A percentile compares a stretch with the other conserved stretches of the same genome.
phyloP scores from a whole-genome alignment of 2,329 filamentous ascomycete species.

The Knufia fluminis region DNA sequence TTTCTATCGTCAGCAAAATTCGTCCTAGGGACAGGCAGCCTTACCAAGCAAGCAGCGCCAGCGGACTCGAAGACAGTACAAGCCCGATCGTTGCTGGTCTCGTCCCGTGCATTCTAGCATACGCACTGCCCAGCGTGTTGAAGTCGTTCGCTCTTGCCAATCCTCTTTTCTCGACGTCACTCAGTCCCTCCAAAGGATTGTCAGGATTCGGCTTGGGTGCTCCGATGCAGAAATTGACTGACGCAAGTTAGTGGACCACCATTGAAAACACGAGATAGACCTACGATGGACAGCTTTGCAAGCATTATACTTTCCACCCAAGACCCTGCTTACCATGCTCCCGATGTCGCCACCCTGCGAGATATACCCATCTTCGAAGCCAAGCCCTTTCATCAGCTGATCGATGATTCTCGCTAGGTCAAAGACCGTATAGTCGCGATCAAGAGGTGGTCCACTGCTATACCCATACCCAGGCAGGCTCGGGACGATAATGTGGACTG shows the following conservation, averaged over 20 bases:
- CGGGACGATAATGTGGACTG: constrained; percentile 50
- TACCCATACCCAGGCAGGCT: constrained; percentile 48
- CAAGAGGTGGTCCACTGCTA: constrained; percentile 39
- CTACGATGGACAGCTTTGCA: constrained; percentile 34
- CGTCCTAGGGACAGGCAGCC: constrained; percentile 9
- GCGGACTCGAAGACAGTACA: constrained; percentile 43
- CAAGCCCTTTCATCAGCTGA: constrained; percentile 44
- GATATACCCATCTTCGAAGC: constrained; percentile 44
- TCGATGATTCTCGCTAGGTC: constrained; percentile 40
- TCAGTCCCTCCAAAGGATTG: constrained; percentile 1
- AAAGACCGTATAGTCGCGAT: constrained; percentile 34
- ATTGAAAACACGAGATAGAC: background rate
- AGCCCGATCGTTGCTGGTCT: constrained; percentile 49
- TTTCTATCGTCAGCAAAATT: constrained; percentile 16
- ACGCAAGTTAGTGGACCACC: background rate
- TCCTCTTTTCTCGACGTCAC: constrained; percentile 27
- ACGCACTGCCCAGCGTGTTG: constrained; percentile 37
- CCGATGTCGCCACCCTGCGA: constrained; percentile 52
- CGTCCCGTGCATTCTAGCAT: constrained; percentile 45
- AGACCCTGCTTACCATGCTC: constrained; percentile 33
- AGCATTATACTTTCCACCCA: constrained; percentile 35
- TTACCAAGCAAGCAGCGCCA: constrained; percentile 48
- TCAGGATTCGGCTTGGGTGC: background rate
- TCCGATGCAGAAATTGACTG: constrained; percentile 12
- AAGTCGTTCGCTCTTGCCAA: constrained; percentile 34